phyloP scores from a whole-genome alignment of 306 rosid genomes.

The Cicer yamashitae region DNA sequence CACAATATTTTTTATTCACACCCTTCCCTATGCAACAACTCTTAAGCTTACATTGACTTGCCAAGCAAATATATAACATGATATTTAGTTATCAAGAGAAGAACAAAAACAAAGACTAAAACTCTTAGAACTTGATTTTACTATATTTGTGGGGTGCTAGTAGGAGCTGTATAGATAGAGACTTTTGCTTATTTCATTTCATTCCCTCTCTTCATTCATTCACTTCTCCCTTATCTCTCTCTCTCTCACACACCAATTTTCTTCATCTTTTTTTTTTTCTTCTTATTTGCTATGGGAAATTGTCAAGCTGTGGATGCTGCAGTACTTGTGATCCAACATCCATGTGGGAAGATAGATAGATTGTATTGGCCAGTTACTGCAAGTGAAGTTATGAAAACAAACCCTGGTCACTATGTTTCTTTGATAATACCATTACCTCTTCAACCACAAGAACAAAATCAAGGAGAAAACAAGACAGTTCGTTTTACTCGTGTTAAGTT shows the following conservation, averaged over 20 bases:
- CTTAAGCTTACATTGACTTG: slow-evolving; percentile 51
- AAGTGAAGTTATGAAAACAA: slow-evolving; percentile 83
- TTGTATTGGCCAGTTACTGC: slow-evolving; percentile 76
- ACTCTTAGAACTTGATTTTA: slow-evolving; percentile 39
- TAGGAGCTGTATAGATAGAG: slow-evolving; percentile 81
- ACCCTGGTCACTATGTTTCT: slow-evolving; percentile 95
- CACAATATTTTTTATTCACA: slow-evolving; percentile 39
- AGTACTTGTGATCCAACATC: slow-evolving; percentile 94
- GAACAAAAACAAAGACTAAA: slow-evolving; percentile 17
- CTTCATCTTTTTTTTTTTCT: slow-evolving; percentile 38
- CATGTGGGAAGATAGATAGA: slow-evolving; percentile 88
- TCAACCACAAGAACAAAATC: slow-evolving; percentile 50
- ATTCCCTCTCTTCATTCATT: slow-evolving; percentile 41
- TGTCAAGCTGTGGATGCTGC: slow-evolving; percentile 99
- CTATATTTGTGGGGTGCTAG: slow-evolving; percentile 53
- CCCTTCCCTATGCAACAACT: slow-evolving; percentile 44
- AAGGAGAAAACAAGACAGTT: slow-evolving; percentile 56
- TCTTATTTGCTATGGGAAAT: slow-evolving; percentile 69
- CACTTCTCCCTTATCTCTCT: slow-evolving; percentile 51
- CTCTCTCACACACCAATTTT: slow-evolving; percentile 36
- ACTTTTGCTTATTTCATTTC: slow-evolving; percentile 55
- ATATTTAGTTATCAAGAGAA: slow-evolving; percentile 52
- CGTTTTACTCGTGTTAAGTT: slow-evolving; percentile 94
- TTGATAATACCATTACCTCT: slow-evolving; percentile 84
- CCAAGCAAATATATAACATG: slow-evolving; percentile 46